phyloP scores from a whole-genome alignment of 2,329 filamentous ascomycete species.

The Cercospora berteroae region DNA sequence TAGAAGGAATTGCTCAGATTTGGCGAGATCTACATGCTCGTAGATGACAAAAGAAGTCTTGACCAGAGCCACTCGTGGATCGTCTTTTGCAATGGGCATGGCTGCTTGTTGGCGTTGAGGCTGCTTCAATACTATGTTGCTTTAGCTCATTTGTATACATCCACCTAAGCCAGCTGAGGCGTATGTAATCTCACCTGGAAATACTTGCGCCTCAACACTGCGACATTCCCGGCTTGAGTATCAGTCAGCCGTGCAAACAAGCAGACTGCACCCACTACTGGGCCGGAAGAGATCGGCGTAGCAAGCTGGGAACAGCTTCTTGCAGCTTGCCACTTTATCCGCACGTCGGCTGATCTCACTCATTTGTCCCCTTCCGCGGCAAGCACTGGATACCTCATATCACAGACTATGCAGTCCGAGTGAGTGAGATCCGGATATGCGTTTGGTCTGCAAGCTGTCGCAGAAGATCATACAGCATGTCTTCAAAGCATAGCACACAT shows the following conservation, averaged over 20 bases:
- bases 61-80: constrained; percentile 1
- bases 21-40: constrained; percentile 51
- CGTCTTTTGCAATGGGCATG: neutral
- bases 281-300: too few species aligned
- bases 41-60: constrained; percentile 35
- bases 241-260: neutral
- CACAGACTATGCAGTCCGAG: neutral
- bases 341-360: neutral
- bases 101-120: neutral
- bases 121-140: neutral
- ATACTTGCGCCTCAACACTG: neutral
- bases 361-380: neutral
- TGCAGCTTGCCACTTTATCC: constrained; percentile 2
- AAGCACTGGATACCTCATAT: neutral
- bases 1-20: constrained; percentile 48
- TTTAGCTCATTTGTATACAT: neutral
- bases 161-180: neutral
- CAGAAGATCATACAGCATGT: neutral
- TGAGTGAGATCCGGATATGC: neutral
- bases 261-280: neutral
- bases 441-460: neutral
- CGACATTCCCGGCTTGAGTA: neutral
- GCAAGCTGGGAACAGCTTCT: neutral
- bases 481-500: neutral
- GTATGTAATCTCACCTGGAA: neutral